Evolutionary conservation across 1,139 yeast species (phyloP).

Genomic region (Chernovozyma aurita): DNA sequence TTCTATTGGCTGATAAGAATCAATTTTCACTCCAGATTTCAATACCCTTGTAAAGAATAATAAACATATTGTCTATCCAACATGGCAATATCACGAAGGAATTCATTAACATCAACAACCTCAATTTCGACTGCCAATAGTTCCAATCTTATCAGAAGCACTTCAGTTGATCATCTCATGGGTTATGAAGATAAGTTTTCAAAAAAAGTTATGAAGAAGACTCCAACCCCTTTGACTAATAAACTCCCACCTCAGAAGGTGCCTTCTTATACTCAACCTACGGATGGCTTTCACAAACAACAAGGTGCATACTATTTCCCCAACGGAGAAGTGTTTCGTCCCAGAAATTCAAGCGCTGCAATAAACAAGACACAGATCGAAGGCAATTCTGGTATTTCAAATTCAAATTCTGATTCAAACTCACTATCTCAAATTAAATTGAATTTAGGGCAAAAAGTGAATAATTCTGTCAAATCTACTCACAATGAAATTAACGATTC

Average conservation of each 20-base stretch:
- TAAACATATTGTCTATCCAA: neutral
- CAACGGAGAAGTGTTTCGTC: slow-evolving; percentile 53
- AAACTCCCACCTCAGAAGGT: neutral
- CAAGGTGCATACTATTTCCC: slow-evolving; percentile 44
- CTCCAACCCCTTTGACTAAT: slow-evolving; percentile 8
- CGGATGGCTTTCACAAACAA: slow-evolving; percentile 15
- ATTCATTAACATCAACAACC: slow-evolving; percentile 30
- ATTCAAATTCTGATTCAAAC: neutral
- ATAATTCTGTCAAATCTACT: neutral
- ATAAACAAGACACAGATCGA: too few relatives aligned
- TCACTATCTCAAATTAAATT: neutral
- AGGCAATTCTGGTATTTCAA: neutral
- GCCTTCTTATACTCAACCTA: slow-evolving; percentile 1
- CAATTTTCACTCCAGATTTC: too few relatives aligned
- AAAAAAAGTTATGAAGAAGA: slow-evolving; percentile 25
- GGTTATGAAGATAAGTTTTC: slow-evolving; percentile 35
- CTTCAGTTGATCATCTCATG: slow-evolving; percentile 39
- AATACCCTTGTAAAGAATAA: too few relatives aligned
- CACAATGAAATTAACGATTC: neutral
- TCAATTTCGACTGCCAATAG: slow-evolving; percentile 13
- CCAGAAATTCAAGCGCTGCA: slow-evolving; percentile 28
- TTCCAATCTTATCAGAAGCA: slow-evolving; percentile 17
- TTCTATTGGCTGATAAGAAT: too few relatives aligned
- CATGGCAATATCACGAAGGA: slow-evolving; percentile 20
- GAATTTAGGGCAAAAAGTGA: neutral